Base-by-base conservation (phyloP, 2,329 filamentous ascomycete genomes). In the Incumbomyces lentus region DNA sequence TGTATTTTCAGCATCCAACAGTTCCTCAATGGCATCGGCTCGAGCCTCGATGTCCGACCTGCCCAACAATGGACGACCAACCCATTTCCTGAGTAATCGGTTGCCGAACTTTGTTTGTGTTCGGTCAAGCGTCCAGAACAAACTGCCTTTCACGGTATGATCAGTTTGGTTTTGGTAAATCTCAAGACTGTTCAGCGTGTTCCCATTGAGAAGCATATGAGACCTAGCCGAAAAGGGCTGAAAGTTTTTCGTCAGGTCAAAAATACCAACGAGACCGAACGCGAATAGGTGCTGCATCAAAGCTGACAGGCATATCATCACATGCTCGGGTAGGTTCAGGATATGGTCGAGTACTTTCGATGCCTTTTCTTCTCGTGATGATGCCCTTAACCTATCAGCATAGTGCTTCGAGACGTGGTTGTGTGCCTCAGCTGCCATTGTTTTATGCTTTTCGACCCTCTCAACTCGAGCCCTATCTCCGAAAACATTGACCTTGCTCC, bases 131-230 rank as follows among this genome's bases (percentile, higher is more conserved):
- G 88, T 86, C 92, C 92, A 98, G 64, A 96, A 89, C 3, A 98
- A 71, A 62, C 89, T 95, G 2, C 92, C 92, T 58, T 84, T 89
- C 49, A 84, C 79, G 0, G 79, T 76, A 58, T 89, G 78, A 60
- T 96, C 89, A 0, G 90, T 96, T 58, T 88, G 81, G 55, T 98
- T 98, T 50, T 89, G 84, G 61, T 95, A 98, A 1, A 98, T 87
- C 62, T 98, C 92, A 11, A 98, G 74, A 58, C 87, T 95, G 40
- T 87, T 90, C 32, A 98, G 69, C 0, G 90, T 95, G 46, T 95
- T 98, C 37, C 90, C 92, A 60, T 93, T 95, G 50, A 98, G 71
- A 3, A 96, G 72, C 92, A 98, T 96, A 60, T 96, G 89, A 12
- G 90, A 89, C 32, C 89, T 75, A 6, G 89, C 86, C 56, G 86